Conservation (phyloP, 805 yeast species). For the Dipodascus geniculatus region DNA sequence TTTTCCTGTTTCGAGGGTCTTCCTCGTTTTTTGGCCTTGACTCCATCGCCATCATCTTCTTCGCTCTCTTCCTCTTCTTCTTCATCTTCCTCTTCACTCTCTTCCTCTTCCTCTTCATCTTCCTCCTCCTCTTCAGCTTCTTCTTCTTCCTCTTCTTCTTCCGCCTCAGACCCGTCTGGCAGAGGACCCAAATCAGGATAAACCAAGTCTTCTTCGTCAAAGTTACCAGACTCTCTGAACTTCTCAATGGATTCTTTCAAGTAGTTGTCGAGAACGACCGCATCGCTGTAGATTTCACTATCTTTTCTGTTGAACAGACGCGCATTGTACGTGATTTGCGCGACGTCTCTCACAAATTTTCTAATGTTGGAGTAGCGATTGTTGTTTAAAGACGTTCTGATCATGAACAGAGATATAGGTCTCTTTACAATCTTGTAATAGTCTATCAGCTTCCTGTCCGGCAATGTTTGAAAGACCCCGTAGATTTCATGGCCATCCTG, state of each 20-base stretch:
- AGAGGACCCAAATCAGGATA: constrained; percentile 64
- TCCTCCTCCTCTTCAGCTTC: constrained; percentile 4
- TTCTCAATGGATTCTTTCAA: constrained; percentile 38
- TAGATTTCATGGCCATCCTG: constrained; percentile 34
- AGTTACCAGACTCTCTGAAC: constrained; percentile 32
- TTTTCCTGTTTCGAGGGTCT: constrained; percentile 15
- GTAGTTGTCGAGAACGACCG: constrained; percentile 43
- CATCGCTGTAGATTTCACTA: constrained; percentile 58
- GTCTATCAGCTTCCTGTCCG: constrained; percentile 59
- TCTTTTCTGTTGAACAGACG: constrained; percentile 66
- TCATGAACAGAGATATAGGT: constrained; percentile 74
- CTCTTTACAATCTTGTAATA: constrained; percentile 67
- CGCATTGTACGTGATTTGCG: constrained; percentile 86
- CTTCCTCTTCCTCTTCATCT: constrained; percentile 11
- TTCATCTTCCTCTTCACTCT: constrained; percentile 20
- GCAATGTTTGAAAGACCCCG: constrained; percentile 58
- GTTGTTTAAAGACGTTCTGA: constrained; percentile 43
- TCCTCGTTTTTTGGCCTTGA: constrained; percentile 16
- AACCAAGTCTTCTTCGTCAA: constrained; percentile 26
- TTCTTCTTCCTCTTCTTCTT: constrained; percentile 12
- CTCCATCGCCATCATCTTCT: constrained; percentile 22
- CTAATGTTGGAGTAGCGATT: constrained; percentile 47
- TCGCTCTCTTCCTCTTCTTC: constrained; percentile 22
- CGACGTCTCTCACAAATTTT: constrained; percentile 64
- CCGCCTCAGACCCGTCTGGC: constrained; percentile 34